A percentile compares a stretch with the other conserved stretches of the same genome.
These are phyloP conservation scores for Cryptococcus maquisensis DNA, from an alignment of 1,284 basidiomycete genomes.

Conservation along the genomic window DNA sequence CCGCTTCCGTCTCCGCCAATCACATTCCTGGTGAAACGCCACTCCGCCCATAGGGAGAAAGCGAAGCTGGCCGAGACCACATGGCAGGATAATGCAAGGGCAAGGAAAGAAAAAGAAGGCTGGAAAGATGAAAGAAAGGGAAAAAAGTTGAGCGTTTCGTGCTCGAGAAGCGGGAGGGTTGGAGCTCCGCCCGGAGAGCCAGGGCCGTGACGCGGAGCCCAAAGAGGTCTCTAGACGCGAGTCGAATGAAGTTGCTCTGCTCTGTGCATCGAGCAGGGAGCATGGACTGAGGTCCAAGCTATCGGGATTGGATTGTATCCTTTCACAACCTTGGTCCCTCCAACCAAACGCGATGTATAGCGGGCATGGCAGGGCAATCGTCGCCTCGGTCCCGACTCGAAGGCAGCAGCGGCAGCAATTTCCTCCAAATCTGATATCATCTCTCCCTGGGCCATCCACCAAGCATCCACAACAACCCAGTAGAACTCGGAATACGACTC, in stretches of 20 bases:
- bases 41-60: neutral
- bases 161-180: neutral
- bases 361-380: too few relatives aligned
- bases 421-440: too few relatives aligned
- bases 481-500: too few relatives aligned
- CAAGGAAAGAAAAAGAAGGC: neutral
- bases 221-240: neutral
- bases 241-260: neutral
- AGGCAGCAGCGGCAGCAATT: too few relatives aligned
- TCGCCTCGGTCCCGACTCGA: too few relatives aligned
- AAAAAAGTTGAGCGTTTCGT: neutral
- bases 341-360: too few relatives aligned
- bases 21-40: neutral
- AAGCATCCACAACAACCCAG: too few relatives aligned
- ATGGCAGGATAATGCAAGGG: neutral
- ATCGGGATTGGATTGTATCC: neutral
- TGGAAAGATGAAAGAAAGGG: neutral
- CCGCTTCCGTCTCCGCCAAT: neutral
- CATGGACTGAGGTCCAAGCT: neutral
- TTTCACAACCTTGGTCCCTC: neutral
- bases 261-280: neutral
- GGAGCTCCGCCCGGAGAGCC: constrained; percentile 3
- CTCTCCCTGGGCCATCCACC: too few relatives aligned
- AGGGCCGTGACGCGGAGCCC: constrained; percentile 5
- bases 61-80: neutral